These are phyloP conservation scores for Suillus spraguei DNA, from an alignment of 768 basidiomycete genomes.

Conservation along the genomic window DNA sequence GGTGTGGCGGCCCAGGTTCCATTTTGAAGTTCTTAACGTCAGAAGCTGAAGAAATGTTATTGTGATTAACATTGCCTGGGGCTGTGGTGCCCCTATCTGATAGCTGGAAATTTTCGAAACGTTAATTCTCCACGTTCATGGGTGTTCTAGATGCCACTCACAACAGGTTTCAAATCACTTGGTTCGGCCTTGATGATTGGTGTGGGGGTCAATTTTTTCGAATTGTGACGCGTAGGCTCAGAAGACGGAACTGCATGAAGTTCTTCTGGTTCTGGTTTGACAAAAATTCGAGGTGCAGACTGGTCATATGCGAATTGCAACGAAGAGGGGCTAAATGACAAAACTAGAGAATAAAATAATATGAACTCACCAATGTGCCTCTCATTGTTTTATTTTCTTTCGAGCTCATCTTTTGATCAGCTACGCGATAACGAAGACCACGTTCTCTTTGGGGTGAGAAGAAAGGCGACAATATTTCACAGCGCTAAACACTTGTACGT, in stretches of 20 bases:
- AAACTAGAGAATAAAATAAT: not conserved
- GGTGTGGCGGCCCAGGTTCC: not conserved
- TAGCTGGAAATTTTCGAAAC: not conserved
- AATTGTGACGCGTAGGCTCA: not conserved
- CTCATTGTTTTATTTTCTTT: not conserved
- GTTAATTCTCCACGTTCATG: not conserved
- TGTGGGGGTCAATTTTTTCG: not conserved
- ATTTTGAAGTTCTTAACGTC: not conserved
- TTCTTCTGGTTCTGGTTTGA: constrained; percentile 6
- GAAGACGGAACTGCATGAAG: not conserved
- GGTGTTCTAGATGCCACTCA: not conserved
- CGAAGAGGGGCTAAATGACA: constrained; percentile 6
- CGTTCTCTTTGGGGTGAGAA: constrained; percentile 8
- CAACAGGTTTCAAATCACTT: not conserved
- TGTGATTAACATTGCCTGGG: not conserved
- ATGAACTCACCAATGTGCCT: not conserved
- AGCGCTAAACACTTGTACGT: not conserved
- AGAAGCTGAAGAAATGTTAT: not conserved
- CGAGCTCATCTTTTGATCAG: constrained; percentile 1
- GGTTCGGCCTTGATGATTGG: not conserved
- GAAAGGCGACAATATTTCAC: not conserved
- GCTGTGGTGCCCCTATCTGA: not conserved
- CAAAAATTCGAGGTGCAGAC: not conserved
- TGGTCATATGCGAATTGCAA: not conserved
- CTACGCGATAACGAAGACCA: not conserved